Evolutionary conservation across 371 early-diverging fungal genomes (phyloP), one percentile per base, ranked within the genome.

Genomic region (Circinella minor): DNA sequence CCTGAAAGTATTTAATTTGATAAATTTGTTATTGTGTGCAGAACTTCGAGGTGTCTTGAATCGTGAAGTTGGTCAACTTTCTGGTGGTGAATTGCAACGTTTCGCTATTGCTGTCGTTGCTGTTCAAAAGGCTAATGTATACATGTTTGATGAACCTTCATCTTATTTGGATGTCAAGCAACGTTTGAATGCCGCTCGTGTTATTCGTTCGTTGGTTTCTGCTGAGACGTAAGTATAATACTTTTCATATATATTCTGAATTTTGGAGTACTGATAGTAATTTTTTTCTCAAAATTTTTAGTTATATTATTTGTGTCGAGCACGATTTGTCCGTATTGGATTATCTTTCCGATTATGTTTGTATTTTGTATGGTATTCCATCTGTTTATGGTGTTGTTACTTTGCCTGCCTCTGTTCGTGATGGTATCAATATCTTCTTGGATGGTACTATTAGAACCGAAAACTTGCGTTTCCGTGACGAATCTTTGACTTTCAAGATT

Each of bases 61-160:
- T 7, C 98, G 99, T 87, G 88, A 96, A 74, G 90, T 99, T 6
- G 88, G 86, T 59, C 91, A 96, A 74, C 84, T 99, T 70, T 99
- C 99, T 69, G 99, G 99, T 82, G 99, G 99, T 84, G 99, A 99
- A 87, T 87, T 99, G 78, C 99, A 99, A 86, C 94, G 99, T 75
- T 98, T 99, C 80, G 96, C 98, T 71, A 98, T 99, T 82, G 97
- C 94, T 55, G 86, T 96, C 48, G 90, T 96, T 6, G 89, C 90
- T 68, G 90, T 98, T 68, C 95, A 96, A 80, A 74, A 90, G 37
- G 97, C 97, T 37, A 95, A 99, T 82, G 94, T 99, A 81, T 93
- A 98, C 85, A 99, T 99, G 96, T 99, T 99, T 83, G 99, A 99
- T 81, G 99, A 99, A 85, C 99, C 99, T 65, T 98, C 99, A 37